Percentiles rank a stretch among this genome's conserved stretches.
These are phyloP conservation scores for Angophora floribunda DNA, from an alignment of 345 rosid genomes.

Conservation along the genomic window DNA sequence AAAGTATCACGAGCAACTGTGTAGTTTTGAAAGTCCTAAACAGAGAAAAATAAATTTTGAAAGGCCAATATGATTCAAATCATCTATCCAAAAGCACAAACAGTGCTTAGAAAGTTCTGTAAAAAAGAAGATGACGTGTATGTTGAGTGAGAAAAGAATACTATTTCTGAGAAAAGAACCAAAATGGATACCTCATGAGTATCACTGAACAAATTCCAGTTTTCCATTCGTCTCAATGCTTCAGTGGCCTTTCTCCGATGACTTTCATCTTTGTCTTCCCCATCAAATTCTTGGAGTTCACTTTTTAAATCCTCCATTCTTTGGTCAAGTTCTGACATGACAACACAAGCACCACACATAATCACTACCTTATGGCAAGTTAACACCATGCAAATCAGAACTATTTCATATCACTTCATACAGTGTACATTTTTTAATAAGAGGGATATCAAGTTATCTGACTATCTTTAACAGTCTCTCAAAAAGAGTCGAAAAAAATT, in stretches of 20 bases:
- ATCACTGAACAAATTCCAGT: constrained; percentile 92
- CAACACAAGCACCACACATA: neutral
- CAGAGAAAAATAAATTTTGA: constrained; percentile 4
- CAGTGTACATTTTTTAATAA: neutral
- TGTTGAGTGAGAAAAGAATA: neutral
- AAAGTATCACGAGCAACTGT: constrained; percentile 97
- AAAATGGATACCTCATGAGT: constrained; percentile 50
- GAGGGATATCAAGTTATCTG: neutral
- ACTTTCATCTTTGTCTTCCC: constrained; percentile 75
- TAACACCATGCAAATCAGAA: neutral
- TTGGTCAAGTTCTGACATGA: constrained; percentile 80
- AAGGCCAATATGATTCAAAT: neutral
- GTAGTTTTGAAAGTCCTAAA: constrained; percentile 81
- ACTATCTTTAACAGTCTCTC: neutral
- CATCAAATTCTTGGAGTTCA: constrained; percentile 91
- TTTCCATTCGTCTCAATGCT: constrained; percentile 84
- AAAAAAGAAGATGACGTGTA: neutral
- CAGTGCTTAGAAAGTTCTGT: neutral
- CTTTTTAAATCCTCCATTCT: constrained; percentile 89
- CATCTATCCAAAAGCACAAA: neutral
- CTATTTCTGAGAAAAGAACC: neutral
- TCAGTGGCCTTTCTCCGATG: constrained; percentile 77
- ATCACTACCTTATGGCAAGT: neutral
- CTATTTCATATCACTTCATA: neutral
- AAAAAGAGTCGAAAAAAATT: neutral